These are phyloP conservation scores for Farysia itapuensis DNA, from an alignment of 1,284 basidiomycete genomes.

Conservation along the genomic window DNA sequence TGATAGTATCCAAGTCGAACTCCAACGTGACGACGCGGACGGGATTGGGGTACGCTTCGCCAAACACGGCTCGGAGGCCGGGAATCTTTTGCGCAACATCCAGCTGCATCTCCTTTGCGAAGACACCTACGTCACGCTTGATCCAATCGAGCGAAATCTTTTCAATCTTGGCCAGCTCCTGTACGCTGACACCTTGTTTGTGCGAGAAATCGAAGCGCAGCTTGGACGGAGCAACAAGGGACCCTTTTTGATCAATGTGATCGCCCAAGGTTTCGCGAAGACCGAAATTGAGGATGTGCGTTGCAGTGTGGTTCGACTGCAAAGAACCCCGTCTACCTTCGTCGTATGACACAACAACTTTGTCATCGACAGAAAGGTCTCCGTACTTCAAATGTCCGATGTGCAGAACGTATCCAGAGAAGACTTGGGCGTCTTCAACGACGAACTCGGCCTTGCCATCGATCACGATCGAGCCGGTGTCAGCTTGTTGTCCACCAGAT, in stretches of 20 bases:
- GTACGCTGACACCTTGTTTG: constrained; percentile 76
- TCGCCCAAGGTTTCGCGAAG: constrained; percentile 92
- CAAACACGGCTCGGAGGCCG: constrained; percentile 93
- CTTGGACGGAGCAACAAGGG: constrained; percentile 90
- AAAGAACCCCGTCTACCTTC: constrained; percentile 85
- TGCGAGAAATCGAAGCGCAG: constrained; percentile 98
- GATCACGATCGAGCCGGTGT: constrained; percentile 90
- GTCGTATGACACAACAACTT: constrained; percentile 74
- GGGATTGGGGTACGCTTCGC: constrained; percentile 95
- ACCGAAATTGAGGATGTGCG: constrained; percentile 93
- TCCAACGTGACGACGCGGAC: constrained; percentile 91
- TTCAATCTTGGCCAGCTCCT: constrained; percentile 83
- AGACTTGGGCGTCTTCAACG: constrained; percentile 87
- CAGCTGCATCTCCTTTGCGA: constrained; percentile 82
- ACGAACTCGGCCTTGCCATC: constrained; percentile 90
- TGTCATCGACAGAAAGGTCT: constrained; percentile 69
- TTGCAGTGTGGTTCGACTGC: constrained; percentile 96
- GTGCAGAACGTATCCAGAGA: constrained; percentile 83
- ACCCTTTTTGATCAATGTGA: constrained; percentile 97
- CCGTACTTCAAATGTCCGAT: constrained; percentile 82
- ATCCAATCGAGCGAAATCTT: constrained; percentile 84
- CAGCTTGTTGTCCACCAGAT: constrained; percentile 93
- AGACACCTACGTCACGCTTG: constrained; percentile 82
- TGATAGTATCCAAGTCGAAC: constrained; percentile 82
- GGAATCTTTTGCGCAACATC: constrained; percentile 81